Evolutionary conservation across 2,329 filamentous ascomycete species (phyloP).

Genomic region (Hyphodiscus sp.): DNA sequence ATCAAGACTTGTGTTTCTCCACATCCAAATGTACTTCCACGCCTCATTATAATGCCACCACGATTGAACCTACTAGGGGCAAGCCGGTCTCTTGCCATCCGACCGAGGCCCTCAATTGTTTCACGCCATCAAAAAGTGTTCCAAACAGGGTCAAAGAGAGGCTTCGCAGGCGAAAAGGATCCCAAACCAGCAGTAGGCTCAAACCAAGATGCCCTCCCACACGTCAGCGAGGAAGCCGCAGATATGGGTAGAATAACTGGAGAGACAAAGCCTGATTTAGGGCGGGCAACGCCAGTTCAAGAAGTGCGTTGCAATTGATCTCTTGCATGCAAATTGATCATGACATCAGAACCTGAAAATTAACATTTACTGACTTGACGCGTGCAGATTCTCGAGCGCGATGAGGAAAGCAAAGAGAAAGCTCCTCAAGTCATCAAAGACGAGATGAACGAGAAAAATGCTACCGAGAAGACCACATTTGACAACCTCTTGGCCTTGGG

Average conservation of each 20-base stretch:
- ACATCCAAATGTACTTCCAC: background rate
- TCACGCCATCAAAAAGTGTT: conserved; percentile 22
- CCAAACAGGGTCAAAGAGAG: conserved; percentile 21
- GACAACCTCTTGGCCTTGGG: conserved; percentile 27
- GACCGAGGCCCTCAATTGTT: conserved; percentile 32
- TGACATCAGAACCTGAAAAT: conserved; percentile 11
- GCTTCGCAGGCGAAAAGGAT: conserved; percentile 26
- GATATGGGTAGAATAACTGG: conserved; percentile 52
- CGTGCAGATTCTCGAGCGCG: conserved; percentile 54
- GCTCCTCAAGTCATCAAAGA: conserved; percentile 63
- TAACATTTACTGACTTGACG: conserved; percentile 7
- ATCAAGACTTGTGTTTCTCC: no score
- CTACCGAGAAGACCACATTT: conserved; percentile 29
- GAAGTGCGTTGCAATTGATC: conserved; percentile 42
- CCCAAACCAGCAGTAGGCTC: conserved; percentile 32
- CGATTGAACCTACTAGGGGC: conserved; percentile 44
- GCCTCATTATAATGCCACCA: conserved; percentile 43
- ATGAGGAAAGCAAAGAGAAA: conserved; percentile 53
- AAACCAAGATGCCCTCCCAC: conserved; percentile 46
- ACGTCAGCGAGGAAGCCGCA: conserved; percentile 60
- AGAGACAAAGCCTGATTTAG: conserved; percentile 51
- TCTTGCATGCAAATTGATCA: conserved; percentile 2
- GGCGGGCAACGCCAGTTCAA: conserved; percentile 59
- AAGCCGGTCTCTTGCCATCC: conserved; percentile 36
- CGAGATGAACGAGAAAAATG: conserved; percentile 35